Evolutionary conservation across 257 asterid species (phyloP), one percentile per base, ranked within the genome.

Genomic region (Salvia hispanica): DNA sequence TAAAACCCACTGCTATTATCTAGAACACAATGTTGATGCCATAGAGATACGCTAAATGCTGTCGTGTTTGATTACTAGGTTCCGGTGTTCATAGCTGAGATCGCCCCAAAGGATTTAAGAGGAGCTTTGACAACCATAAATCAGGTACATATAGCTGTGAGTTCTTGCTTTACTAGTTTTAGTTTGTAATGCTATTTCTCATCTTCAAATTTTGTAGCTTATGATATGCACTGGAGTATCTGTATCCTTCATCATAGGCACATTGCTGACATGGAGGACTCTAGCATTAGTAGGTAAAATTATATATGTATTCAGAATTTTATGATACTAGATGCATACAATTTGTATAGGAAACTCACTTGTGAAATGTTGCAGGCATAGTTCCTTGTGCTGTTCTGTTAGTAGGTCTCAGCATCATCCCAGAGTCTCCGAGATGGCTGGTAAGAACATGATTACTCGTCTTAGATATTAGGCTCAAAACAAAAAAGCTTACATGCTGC

Each of bases 381-480:
- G 52, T 85, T 74, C 97, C 97, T 44, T 90, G 97, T 67, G 90
- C 75, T 37, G 67, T 92, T 75, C 82, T 90, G 58, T 76, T 90
- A 71, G 33, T 82, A 15, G 98, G 98, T 12, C 83, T 92, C 18
- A 53, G 78, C 62, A 62, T 88, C 72, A 90, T 88, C 62, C 98
- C 98, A 2, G 97, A 92, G 67, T 92, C 98, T 2, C 98, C 96
- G 0, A 83, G 98, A 78, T 90, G 98, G 97, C 91, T 92, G 74
- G 97, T 90, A 86, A 82, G 81, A 66, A 52, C 43, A 48, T 4
- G 21, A 44, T 25, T 18, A 28, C 37, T 16, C 40, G 6, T 3
- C 25, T 2, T 52, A 15, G 31, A 14, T 44, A 21, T 58, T 7
- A 55, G 11, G 15, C 67, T 62, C 5, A 25, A 16, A 25, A 50